Evolutionary conservation across 345 rosid species (phyloP), one percentile per base, ranked within the genome.

Genomic region (Triadica sebifera): DNA sequence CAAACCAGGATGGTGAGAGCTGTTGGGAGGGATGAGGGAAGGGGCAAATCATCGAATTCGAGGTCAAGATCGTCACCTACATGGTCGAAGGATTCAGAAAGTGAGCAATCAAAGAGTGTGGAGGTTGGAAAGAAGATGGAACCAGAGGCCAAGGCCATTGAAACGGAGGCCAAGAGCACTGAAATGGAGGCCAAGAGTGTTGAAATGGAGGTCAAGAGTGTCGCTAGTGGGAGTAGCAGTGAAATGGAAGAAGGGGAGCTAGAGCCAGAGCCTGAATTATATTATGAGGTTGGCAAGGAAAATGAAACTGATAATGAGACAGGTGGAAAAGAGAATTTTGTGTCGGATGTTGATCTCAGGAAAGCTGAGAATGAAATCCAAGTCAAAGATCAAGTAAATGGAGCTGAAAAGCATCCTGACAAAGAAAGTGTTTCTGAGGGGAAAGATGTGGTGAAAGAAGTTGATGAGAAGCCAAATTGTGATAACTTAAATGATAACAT

Each of bases 201-300:
- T 80, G 56, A 81, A 74, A 64, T 60, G 59, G 77, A 78, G 50
- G 83, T 87, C 0, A 87, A 83, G 80, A 88, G 89, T 75, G 81
- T 76, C 65, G 84, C 79, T 84, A 80, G 85, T 75, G 86, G 89
- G 50, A 79, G 87, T 69, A 82, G 86, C 50, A 92, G 99, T 78
- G 99, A 95, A 82, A 95, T 91, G 97, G 99, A 95, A 85, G 98
- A 95, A 90, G 99, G 99, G 34, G 98, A 95, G 85, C 89, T 95
- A 34, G 94, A 92, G 80, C 98, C 97, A 16, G 96, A 90, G 60
- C 71, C 75, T 51, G 84, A 75, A 69, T 55, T 38, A 24, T 78
- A 56, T 49, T 57, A 77, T 65, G 79, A 66, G 43, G 80, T 29
- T 63, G 78, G 5, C 34, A 38, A 69, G 60, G 72, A 58, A 37